phyloP scores from a whole-genome alignment of 75 land plant genomes.

The Gnetum montanum region DNA sequence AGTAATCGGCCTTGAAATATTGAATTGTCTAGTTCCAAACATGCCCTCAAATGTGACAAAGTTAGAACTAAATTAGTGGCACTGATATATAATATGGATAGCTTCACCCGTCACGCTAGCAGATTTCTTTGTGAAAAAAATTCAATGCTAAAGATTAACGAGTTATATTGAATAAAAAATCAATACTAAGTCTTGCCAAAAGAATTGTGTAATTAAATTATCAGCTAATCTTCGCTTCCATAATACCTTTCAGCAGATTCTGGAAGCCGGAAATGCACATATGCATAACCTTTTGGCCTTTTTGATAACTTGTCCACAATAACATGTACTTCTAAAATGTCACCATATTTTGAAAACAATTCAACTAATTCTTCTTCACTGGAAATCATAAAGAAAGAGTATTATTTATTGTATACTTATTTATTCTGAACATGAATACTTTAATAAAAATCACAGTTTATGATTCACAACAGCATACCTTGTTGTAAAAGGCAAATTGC shows the following conservation, averaged over 20 bases:
- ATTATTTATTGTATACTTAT: background rate
- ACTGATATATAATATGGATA: no score
- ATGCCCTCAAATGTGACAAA: no score
- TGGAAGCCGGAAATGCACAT: slow-evolving; percentile 59
- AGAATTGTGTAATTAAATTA: no score
- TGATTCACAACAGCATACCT: slow-evolving; percentile 29
- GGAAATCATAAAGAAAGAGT: slow-evolving; percentile 1
- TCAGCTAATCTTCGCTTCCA: no score
- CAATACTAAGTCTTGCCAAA: no score
- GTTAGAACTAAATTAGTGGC: no score
- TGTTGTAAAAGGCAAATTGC: slow-evolving; percentile 88
- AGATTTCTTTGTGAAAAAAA: no score
- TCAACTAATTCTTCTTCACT: slow-evolving; percentile 88
- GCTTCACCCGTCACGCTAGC: no score
- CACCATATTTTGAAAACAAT: slow-evolving; percentile 63
- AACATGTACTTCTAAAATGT: slow-evolving; percentile 70
- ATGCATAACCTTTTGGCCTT: slow-evolving; percentile 80
- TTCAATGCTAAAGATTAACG: no score
- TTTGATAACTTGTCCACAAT: slow-evolving; percentile 79
- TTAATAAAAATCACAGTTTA: background rate
- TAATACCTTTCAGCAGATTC: slow-evolving; percentile 94
- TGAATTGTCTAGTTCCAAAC: slow-evolving; percentile 68
- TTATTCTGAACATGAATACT: background rate
- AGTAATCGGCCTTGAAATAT: slow-evolving; percentile 89
- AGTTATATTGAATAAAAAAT: no score